Base-by-base conservation (phyloP, 2,329 filamentous ascomycete species). In the Talaromyces marneffei region DNA sequence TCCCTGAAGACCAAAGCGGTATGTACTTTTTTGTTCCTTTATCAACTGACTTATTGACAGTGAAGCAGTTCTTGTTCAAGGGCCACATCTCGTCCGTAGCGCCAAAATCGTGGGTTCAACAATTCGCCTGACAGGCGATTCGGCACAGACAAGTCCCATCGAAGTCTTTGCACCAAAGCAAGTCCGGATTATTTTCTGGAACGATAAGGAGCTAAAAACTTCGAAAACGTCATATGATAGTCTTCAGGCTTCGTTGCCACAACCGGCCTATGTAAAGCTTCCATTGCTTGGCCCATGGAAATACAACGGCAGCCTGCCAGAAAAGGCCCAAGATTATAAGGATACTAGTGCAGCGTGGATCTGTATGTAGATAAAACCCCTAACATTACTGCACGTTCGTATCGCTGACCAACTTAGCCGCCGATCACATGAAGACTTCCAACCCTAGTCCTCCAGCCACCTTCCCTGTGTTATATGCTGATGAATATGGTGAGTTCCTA, bases 41-140 rank as follows among this genome's bases (percentile, higher is more conserved):
- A 20, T 53, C 35, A n/a, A 46, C 14, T 2, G 4, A 48, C 44
- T 25, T 20, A 27, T 25, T 60, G 18, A 64, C 18, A 3, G 10
- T 35, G 7, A 12, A 7, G 7, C 33, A 82, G 79, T 83, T 4
- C 70, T 84, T 12, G 74, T 84, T 2, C 78, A 82, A 23, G 82
- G 82, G 0, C 79, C 81, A 0, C 83, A 82, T 48, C 75, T 84
- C 3, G 79, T 84, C 6, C 79, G 82, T 4, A 76, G 75, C 0
- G 79, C 79, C 4, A 70, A 61, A 0, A 65, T 80, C 2, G 71
- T 73, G 1, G 69, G 70, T 7, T 70, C 72, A 2, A 75, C 70
- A 0, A 69, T 83, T 3, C 67, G 71, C 4, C 68, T 84, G 1
- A 73, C 71, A 0, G 82, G 82, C 4, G 82, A 84, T 44, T 70